These are phyloP conservation scores for Volvariella volvacea DNA, from an alignment of 1,284 basidiomycete species.

Conservation along the genomic window DNA sequence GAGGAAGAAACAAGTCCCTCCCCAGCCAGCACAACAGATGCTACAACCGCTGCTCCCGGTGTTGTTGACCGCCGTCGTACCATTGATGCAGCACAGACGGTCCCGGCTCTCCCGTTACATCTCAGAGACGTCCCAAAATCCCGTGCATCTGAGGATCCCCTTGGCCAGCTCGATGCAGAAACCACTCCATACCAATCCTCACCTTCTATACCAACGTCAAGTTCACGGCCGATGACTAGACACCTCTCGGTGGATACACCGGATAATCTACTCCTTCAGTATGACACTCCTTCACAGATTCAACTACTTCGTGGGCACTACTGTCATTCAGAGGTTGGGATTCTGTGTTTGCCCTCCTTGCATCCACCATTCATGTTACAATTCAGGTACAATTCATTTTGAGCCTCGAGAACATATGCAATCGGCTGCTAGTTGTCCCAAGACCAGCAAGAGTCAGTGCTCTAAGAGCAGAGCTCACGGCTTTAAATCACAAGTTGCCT, in stretches of 20 bases:
- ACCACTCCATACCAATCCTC: slow-evolving; percentile 56
- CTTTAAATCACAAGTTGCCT: slow-evolving; percentile 93
- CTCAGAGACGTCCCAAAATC: slow-evolving; percentile 43
- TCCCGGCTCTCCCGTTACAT: slow-evolving; percentile 60
- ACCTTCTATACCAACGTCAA: slow-evolving; percentile 51
- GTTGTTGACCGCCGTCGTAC: slow-evolving; percentile 35
- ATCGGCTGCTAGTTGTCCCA: slow-evolving; percentile 87
- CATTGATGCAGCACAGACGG: slow-evolving; percentile 59
- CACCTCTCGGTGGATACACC: slow-evolving; percentile 18
- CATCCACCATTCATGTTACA: slow-evolving; percentile 6
- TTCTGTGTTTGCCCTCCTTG: slow-evolving; percentile 15
- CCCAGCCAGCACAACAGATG: not conserved
- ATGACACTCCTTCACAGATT: slow-evolving; percentile 61
- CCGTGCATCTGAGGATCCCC: slow-evolving; percentile 61
- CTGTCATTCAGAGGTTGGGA: slow-evolving; percentile 77
- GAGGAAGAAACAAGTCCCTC: slow-evolving; percentile 11
- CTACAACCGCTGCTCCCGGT: slow-evolving; percentile 4
- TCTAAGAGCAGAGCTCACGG: slow-evolving; percentile 91
- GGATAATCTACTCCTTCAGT: slow-evolving; percentile 56
- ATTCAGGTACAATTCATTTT: slow-evolving; percentile 78
- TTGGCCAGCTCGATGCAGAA: slow-evolving; percentile 58
- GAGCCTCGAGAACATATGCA: slow-evolving; percentile 88
- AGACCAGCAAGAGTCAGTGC: slow-evolving; percentile 94
- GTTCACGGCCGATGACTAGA: slow-evolving; percentile 34
- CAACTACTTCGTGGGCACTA: slow-evolving; percentile 85